Percentiles rank a stretch among this genome's conserved stretches.
Conservation (phyloP, 352 stramenopile genomes). For the Phytophthora niederhauseri region DNA sequence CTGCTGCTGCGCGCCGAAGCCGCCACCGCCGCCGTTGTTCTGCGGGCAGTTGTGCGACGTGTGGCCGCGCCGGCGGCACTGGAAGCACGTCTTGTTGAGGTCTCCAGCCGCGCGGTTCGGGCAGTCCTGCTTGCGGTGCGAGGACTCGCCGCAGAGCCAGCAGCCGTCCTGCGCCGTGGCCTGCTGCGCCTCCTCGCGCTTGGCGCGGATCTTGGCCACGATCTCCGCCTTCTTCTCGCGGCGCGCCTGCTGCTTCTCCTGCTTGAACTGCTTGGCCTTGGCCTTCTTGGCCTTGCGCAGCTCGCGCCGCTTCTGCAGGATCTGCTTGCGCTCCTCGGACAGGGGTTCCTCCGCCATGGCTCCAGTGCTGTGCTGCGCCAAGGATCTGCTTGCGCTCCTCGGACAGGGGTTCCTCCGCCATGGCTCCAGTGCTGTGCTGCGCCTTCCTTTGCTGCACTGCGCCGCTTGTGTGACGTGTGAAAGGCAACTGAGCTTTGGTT, state of each 20-base stretch:
- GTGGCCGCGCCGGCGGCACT: slow-evolving; percentile 82
- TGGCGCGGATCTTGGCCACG: slow-evolving; percentile 76
- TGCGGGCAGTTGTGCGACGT: slow-evolving; percentile 84
- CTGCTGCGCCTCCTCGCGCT: slow-evolving; percentile 59
- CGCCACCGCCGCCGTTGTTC: slow-evolving; percentile 21
- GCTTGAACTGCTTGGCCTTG: slow-evolving; percentile 71
- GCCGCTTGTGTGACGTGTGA: not conserved
- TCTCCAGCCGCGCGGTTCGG: slow-evolving; percentile 68
- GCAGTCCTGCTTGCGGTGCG: slow-evolving; percentile 85
- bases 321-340: slow-evolving; percentile 40
- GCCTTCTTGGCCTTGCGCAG: slow-evolving; percentile 84
- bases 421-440: too few species aligned
- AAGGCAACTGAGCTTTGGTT: slow-evolving; percentile 1
- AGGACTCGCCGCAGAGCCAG: slow-evolving; percentile 73
- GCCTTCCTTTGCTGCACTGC: too few species aligned
- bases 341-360: slow-evolving; percentile 6
- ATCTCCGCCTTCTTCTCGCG: slow-evolving; percentile 85
- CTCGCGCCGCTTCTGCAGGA: slow-evolving; percentile 64
- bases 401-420: slow-evolving; percentile 12
- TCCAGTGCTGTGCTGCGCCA: too few species aligned
- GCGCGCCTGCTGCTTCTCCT: slow-evolving; percentile 63
- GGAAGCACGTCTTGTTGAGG: slow-evolving; percentile 83
- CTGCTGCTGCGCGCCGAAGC: slow-evolving; percentile 30
- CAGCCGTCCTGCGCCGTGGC: slow-evolving; percentile 46
- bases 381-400: slow-evolving; percentile 48